These are phyloP conservation scores for Eucalyptus curtisii DNA, from an alignment of 345 rosid species.

Conservation along the genomic window DNA sequence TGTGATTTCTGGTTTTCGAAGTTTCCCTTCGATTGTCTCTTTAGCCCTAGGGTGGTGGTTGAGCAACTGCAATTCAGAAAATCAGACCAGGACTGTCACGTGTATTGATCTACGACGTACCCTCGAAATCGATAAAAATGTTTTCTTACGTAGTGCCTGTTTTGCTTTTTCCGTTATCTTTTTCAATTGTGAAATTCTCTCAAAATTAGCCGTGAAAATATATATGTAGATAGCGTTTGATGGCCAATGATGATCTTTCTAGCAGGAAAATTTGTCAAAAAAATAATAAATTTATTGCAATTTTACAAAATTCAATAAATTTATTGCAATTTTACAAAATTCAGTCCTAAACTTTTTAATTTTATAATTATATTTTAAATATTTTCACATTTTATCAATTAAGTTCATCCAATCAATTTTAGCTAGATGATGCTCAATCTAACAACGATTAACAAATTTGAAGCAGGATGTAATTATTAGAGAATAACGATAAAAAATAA, in stretches of 20 bases:
- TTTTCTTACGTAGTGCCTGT: neutral
- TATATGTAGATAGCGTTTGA: neutral
- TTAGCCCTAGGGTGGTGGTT: neutral
- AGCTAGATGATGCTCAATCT: no score
- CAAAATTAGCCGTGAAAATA: neutral
- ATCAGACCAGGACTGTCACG: neutral
- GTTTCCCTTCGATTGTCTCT: neutral
- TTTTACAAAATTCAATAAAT: no score
- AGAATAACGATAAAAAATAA: no score
- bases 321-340: no score
- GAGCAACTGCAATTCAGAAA: neutral
- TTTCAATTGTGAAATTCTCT: neutral
- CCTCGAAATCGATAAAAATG: neutral
- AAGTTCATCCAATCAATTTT: no score
- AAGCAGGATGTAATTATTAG: neutral
- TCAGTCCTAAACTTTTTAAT: no score
- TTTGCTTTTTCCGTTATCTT: neutral
- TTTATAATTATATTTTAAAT: no score
- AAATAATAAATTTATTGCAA: no score
- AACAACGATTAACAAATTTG: no score
- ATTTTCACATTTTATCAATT: no score
- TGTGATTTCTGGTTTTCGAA: neutral
- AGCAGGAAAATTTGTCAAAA: no score
- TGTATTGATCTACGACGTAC: neutral
- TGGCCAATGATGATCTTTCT: no score